Percentiles rank a stretch among this genome's conserved stretches.
Conservation (phyloP, 108 stramenopile genomes). For the Craspedostauros australis region DNA sequence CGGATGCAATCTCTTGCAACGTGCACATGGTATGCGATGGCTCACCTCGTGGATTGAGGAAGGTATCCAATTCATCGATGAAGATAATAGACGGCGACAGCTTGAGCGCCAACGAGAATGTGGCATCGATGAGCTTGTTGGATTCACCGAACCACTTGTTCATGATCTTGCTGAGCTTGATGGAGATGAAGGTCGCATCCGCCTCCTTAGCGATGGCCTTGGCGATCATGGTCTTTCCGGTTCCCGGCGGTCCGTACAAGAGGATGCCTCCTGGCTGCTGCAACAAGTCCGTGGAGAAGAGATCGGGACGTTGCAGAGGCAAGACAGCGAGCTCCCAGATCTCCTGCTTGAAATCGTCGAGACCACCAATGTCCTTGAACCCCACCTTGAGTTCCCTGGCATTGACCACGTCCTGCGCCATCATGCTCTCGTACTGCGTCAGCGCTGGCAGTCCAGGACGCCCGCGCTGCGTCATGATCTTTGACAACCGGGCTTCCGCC, state of each 20-base stretch:
- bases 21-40: too few relatives aligned
- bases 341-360: constrained; percentile 82
- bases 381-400: constrained; percentile 47
- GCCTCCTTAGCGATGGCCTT: constrained; percentile 96
- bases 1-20: too few relatives aligned
- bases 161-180: constrained; percentile 85
- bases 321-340: constrained; percentile 89
- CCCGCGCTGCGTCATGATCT: constrained; percentile 19
- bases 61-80: constrained; percentile 97
- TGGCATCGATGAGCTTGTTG: constrained; percentile 90
- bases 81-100: constrained; percentile 93
- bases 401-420: constrained; percentile 82
- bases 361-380: constrained; percentile 88
- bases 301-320: constrained; percentile 85
- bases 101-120: constrained; percentile 89
- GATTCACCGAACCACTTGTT: constrained; percentile 97
- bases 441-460: constrained; percentile 10
- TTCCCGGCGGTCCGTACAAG: constrained; percentile 84
- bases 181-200: constrained; percentile 90
- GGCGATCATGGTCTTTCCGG: constrained; percentile 95
- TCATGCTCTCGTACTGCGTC: constrained; percentile 63
- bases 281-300: constrained; percentile 64
- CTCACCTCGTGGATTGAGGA: constrained; percentile 72
- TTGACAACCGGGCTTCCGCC: constrained; percentile 29
- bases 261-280: constrained; percentile 87